These are phyloP conservation scores for Kluyveromyces sp. DNA, from an alignment of 1,139 yeast species.

Conservation along the genomic window DNA sequence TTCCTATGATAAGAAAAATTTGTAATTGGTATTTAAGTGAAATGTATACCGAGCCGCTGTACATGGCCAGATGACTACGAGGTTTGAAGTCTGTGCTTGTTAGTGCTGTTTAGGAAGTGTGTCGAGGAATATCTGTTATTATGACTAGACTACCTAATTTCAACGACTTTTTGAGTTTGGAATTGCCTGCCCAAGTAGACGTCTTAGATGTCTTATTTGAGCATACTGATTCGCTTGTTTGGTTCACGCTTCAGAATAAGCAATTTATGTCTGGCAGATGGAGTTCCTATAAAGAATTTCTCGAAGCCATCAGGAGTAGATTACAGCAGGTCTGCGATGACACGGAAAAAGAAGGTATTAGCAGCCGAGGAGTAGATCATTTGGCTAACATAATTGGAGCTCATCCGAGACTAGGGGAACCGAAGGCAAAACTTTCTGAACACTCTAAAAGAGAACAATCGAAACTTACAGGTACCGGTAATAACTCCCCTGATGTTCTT, in stretches of 20 bases:
- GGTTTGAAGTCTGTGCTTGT: too few relatives aligned
- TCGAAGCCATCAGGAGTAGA: slow-evolving; percentile 40
- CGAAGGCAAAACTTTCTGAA: slow-evolving; percentile 43
- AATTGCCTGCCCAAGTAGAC: slow-evolving; percentile 7
- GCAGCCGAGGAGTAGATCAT: slow-evolving; percentile 28
- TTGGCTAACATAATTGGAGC: slow-evolving; percentile 60
- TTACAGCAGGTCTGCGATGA: slow-evolving; percentile 35
- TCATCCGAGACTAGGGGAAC: slow-evolving; percentile 83
- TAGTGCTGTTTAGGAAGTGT: not conserved
- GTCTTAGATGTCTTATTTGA: slow-evolving; percentile 16
- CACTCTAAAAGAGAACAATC: slow-evolving; percentile 71
- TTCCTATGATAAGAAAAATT: too few relatives aligned
- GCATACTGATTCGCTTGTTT: slow-evolving; percentile 14
- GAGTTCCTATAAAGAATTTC: slow-evolving; percentile 38
- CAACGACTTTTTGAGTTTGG: not conserved
- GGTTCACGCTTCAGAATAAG: slow-evolving; percentile 11
- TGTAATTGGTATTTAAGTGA: too few relatives aligned
- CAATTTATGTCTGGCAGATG: slow-evolving; percentile 6
- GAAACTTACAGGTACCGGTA: slow-evolving; percentile 39
- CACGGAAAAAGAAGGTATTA: slow-evolving; percentile 15
- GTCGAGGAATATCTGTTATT: not conserved
- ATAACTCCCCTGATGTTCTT: slow-evolving; percentile 41
- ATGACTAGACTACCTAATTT: slow-evolving; percentile 2
- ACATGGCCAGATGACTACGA: too few relatives aligned
- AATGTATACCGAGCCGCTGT: too few relatives aligned